Evolutionary conservation across 805 yeast species (phyloP).

Genomic region (Tetrapisispora phaffii): DNA sequence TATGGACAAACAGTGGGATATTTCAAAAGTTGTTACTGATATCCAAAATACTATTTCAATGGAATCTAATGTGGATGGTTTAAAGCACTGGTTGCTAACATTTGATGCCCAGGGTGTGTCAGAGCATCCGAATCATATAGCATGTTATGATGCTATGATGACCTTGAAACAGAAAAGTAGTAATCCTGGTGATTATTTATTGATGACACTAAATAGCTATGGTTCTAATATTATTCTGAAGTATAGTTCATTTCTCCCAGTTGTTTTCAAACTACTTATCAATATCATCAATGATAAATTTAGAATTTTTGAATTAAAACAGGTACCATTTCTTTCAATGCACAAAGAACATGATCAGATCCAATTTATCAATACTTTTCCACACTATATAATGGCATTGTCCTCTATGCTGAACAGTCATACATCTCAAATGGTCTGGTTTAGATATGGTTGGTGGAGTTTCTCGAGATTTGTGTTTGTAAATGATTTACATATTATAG

Average conservation of each 20-base stretch:
- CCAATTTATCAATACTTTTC: constrained; percentile 28
- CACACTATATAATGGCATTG: constrained; percentile 31
- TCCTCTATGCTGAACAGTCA: constrained; percentile 79
- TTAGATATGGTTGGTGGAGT: constrained; percentile 77
- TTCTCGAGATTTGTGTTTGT: constrained; percentile 67
- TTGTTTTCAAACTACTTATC: constrained; percentile 3
- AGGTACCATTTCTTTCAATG: background rate
- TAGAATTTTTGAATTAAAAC: background rate
- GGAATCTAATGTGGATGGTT: background rate
- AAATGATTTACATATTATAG: constrained; percentile 44
- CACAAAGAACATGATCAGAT: background rate
- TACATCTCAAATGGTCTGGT: constrained; percentile 90
- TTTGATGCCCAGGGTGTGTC: constrained; percentile 82
- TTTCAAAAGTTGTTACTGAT: constrained; percentile 15
- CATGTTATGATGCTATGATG: constrained; percentile 45
- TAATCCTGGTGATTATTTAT: background rate
- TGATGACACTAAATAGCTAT: constrained; percentile 11
- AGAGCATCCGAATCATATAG: constrained; percentile 74
- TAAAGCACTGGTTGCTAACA: constrained; percentile 40
- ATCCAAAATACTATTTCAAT: constrained; percentile 5
- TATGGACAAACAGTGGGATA: constrained; percentile 58
- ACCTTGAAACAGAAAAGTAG: constrained; percentile 4
- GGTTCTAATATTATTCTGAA: constrained; percentile 12
- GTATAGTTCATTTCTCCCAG: constrained; percentile 19
- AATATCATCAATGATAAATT: background rate